Evolutionary conservation across 192 early-diverging fungal species (phyloP), one percentile per base, ranked within the genome.

Genomic region (Backusella mclennaniae): DNA sequence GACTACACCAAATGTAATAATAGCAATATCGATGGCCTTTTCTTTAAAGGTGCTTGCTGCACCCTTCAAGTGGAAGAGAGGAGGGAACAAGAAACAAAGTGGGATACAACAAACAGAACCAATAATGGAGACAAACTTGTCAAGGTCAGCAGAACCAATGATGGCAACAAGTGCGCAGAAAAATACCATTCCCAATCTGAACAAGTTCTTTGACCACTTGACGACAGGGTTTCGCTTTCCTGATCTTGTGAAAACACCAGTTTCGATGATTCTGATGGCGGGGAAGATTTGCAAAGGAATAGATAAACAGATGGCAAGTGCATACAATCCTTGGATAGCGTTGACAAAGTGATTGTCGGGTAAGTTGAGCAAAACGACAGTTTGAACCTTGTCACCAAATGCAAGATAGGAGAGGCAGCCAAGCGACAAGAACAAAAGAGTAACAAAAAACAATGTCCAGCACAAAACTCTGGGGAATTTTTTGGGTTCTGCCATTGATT

Each of bases 171-270:
- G 53, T 19, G 87, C 92, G 52, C 92, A 87, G 41, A 84, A 19
- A 19, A 81, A 75, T 12, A 92, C 88, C 53, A 92, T 76, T 0
- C 79, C 52, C 15, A 86, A 84, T 9, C 93, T 83, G 70, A 89
- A 84, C 11, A 82, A 68, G 75, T 95, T 95, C 88, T 95, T 95
- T 73, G 87, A 86, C 91, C 92, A 93, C 77, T 95, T 95, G 69
- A 93, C 85, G 8, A 82, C 21, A 1, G 75, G 76, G 29, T 84
- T 85, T 31, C 79, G 79, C 44, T 91, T 92, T 33, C 91, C 91
- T 0, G 80, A 81, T 70, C 63, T 84, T 21, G 84, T 52, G 41
- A 92, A 93, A 29, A 93, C 42, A 2, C 81, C 91, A 29, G 86
- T 81, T 74, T 93, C 93, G 35, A 89, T 73, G 70, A 95, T 95